Percentiles rank a stretch among this genome's conserved stretches.
These are phyloP conservation scores for Diaporthe longicolla DNA, from an alignment of 2,329 filamentous ascomycete genomes.

Conservation along the genomic window DNA sequence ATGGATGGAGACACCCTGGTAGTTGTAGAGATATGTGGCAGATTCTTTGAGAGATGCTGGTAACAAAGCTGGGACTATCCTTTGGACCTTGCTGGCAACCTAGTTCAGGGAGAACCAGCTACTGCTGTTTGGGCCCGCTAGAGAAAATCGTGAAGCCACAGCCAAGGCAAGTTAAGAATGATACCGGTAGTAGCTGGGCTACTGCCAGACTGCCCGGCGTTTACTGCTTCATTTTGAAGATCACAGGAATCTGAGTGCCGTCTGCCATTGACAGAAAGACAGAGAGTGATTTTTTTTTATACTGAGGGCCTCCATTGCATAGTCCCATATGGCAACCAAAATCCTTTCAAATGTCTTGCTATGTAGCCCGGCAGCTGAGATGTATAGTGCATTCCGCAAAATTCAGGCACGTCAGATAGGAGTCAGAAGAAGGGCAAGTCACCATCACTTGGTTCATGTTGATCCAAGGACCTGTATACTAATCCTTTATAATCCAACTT, in stretches of 20 bases:
- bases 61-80: conserved; percentile 1
- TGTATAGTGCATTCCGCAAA: not conserved
- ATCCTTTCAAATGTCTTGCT: not conserved
- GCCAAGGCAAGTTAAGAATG: not conserved
- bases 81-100: not conserved
- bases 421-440: not conserved
- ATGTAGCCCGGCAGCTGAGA: not conserved
- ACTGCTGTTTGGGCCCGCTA: not conserved
- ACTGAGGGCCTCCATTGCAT: not conserved
- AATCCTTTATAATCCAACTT: not conserved
- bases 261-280: not conserved
- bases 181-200: not conserved
- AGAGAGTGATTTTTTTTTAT: not conserved
- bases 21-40: not conserved
- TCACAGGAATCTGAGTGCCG: too few relatives aligned
- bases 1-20: not conserved
- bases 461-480: not conserved
- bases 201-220: not conserved
- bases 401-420: not conserved
- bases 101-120: not conserved
- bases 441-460: not conserved
- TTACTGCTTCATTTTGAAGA: not conserved
- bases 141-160: too few relatives aligned
- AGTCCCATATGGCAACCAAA: not conserved
- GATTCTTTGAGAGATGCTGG: conserved; percentile 9